Evolutionary conservation across 164 flowering plant genomes (phyloP), one percentile per base, ranked within the genome.

Genomic region (Dillenia suffruticosa): DNA sequence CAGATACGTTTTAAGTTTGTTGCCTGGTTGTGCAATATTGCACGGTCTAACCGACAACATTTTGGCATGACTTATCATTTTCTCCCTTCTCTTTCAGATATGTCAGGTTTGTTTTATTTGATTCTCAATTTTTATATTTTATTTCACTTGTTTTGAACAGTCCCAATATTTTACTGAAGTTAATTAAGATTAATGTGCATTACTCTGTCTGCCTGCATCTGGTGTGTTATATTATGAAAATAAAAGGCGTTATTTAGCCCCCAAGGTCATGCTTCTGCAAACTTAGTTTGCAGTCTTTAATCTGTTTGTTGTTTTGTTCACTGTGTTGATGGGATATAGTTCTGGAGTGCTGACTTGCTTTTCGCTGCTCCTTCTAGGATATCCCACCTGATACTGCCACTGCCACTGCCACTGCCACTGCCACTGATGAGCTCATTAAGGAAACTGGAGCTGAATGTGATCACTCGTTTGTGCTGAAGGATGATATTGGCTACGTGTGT

Each of bases 401-500:
- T 54, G 40, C 54, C 45, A 54, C 49, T 50, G 68, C 57, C 40
- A 32, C 40, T 32, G 0, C 40, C 40, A 5, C 7, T 54, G 40
- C 54, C 45, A 54, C 49, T 50, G 68, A 48, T 61, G 69, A 57
- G 19, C 63, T 61, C 16, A 58, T 6, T 50, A 55, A 22, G 24
- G 63, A 61, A 32, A 32, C 40, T 32, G 40, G 40, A 24, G 59
- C 64, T 22, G 72, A 62, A 17, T 76, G 82, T 51, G 72, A 76
- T 12, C 80, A 76, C 54, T 68, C 72, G 57, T 68, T 64, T 71
- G 47, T 73, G 61, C 63, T 78, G 46, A 73, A 75, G 59, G 82
- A 78, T 65, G 82, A 78, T 62, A 48, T 78, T 52, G 82, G 82
- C 2, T 75, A 72, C 60, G 79, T 75, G 22, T 78, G 82, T 54